These are phyloP conservation scores for Seminavis robusta DNA, from an alignment of 108 stramenopile species.

Conservation along the genomic window DNA sequence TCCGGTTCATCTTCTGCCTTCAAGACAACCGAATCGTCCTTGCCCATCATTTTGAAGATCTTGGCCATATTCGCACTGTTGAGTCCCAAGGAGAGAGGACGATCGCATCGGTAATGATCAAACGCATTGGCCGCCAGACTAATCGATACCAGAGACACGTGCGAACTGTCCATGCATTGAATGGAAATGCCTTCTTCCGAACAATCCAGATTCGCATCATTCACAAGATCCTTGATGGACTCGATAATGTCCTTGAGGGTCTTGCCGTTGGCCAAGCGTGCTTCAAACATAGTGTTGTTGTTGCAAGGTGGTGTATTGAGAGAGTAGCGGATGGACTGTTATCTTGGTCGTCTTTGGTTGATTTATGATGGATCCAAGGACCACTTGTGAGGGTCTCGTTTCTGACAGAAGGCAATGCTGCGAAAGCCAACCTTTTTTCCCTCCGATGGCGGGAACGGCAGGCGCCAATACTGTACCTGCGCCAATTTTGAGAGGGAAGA, in stretches of 20 bases:
- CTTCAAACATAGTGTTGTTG: slow-evolving; percentile 98
- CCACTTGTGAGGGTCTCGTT: too few species aligned
- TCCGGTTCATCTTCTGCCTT: slow-evolving; percentile 96
- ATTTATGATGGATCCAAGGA: too few species aligned
- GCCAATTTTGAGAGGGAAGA: too few species aligned
- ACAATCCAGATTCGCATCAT: slow-evolving; percentile 94
- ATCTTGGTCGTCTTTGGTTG: too few species aligned
- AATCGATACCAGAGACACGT: slow-evolving; percentile 94
- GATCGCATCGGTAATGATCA: slow-evolving; percentile 96
- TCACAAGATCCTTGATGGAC: slow-evolving; percentile 95
- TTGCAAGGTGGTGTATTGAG: background rate
- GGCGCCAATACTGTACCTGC: too few species aligned
- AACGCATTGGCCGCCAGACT: slow-evolving; percentile 80
- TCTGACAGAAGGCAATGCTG: too few species aligned
- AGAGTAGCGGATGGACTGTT: too few species aligned
- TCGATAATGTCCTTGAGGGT: slow-evolving; percentile 97
- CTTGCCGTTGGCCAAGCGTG: slow-evolving; percentile 86
- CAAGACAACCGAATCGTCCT: slow-evolving; percentile 93
- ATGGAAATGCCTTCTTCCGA: slow-evolving; percentile 85
- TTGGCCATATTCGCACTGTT: slow-evolving; percentile 95
- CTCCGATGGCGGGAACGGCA: too few species aligned
- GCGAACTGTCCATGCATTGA: slow-evolving; percentile 99
- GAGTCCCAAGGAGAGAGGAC: slow-evolving; percentile 88
- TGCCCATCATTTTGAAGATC: slow-evolving; percentile 97
- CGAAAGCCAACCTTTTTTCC: too few species aligned